Evolutionary conservation across 1,139 yeast genomes (phyloP), one percentile per base, ranked within the genome.

Genomic region (Pichia cactophila): DNA sequence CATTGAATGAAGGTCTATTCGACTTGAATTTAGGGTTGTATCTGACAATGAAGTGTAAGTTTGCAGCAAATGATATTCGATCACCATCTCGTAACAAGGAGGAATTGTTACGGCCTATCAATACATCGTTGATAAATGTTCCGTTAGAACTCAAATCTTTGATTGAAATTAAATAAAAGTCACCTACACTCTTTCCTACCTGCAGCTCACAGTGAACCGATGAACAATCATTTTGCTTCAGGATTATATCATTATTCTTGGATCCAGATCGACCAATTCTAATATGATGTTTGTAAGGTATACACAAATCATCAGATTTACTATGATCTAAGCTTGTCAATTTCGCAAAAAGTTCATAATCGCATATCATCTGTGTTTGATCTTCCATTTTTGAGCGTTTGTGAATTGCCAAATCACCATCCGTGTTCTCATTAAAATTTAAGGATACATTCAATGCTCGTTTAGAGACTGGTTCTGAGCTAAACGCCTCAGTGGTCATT

Each of bases 111-210:
- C 71, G 74, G 0, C 81, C 81, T 3, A 83, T 59, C 43, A 70
- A 61, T 40, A 73, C 75, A 16, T 79, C 86, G 58, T 84, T 85
- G 16, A 84, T 69, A 56, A 69, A 81, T 0, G 86, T 77, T 1
- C 92, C 92, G 60, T 84, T 84, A 6, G 86, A 70, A 56, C 88
- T 81, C 43, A 71, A 58, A 61, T 84, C 90, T 3, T 77, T 71
- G 20, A 83, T 59, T 53, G 75, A 74, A 38, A 81, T 63, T 43
- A 76, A 66, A 26, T 67, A 68, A 26, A 69, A 67, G 33, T 69
- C 69, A 33, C 45, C 31, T 5, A 46, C 42, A 4, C 76, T 61
- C 16, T 73, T 65, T 16, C 44, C 44, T 2, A 50, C 43, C 11
- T 33, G 26, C 12, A 83, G 62, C 51, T 74, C 73, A 56, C 88